Percentiles rank a stretch among this genome's conserved stretches.
These are phyloP conservation scores for Lolium perenne DNA, from an alignment of 176 grass and related monocot genomes.

Conservation along the genomic window DNA sequence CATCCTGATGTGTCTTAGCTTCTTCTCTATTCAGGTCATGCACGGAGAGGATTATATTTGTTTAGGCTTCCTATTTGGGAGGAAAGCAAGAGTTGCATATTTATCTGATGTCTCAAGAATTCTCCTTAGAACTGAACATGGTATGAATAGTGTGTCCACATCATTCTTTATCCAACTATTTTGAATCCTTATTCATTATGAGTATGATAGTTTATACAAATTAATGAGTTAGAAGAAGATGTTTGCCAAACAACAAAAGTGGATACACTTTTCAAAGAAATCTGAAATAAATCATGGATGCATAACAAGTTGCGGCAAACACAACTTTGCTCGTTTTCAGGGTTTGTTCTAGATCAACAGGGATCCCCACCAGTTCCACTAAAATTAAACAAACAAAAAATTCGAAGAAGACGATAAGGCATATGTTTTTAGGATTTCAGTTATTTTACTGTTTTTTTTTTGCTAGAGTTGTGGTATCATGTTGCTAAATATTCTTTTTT, in stretches of 20 bases:
- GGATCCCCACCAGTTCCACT: too few species aligned
- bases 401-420: too few species aligned
- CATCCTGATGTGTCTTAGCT: neutral
- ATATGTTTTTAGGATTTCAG: too few species aligned
- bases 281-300: neutral
- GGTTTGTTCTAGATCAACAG: too few species aligned
- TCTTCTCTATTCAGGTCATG: conserved; percentile 62
- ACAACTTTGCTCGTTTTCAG: neutral
- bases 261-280: neutral
- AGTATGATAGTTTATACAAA: neutral
- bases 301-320: neutral
- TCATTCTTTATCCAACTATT: conserved; percentile 4
- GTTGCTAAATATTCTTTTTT: neutral
- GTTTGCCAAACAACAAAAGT: too few species aligned
- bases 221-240: neutral
- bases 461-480: neutral
- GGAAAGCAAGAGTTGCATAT: conserved; percentile 71
- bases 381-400: too few species aligned
- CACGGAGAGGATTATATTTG: conserved; percentile 86
- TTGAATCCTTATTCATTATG: neutral
- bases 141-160: conserved; percentile 33
- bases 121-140: conserved; percentile 65
- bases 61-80: conserved; percentile 87
- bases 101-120: conserved; percentile 91
- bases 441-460: too few species aligned